Base-by-base conservation (phyloP, 306 rosid species). In the Trifolium repens region DNA sequence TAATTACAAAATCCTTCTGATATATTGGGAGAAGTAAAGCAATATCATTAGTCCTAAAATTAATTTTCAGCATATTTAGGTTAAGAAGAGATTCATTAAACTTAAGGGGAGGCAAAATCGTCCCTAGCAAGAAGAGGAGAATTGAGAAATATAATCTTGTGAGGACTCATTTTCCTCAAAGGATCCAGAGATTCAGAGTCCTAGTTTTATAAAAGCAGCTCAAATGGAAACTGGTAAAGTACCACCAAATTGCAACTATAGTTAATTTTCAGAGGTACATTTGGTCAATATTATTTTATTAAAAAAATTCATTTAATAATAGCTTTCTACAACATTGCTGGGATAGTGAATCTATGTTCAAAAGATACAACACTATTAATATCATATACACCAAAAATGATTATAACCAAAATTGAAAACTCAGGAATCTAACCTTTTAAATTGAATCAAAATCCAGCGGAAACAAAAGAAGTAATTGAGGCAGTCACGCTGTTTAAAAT, bases 401-500 rank as follows among this genome's bases (percentile, higher is more conserved):
- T 66, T 17, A 16, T 8, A 55, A 35, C 40, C 71, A 52, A 16
- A 5, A 35, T 14, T 53, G 74, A 16, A 74, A 44, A 61, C 24
- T 71, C 65, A 76, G 78, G 69, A 72, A 81, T 71, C 89, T 69
- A 35, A 96, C 99, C 99, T 92, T 89, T 96, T 96, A 79, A 96
- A 96, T 80, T 96, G 99, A 82, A 92, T 90, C 81, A 96, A 88
- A 82, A 92, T 74, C 99, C 99, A 96, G 75, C 99, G 99, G 83
- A 96, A 96, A 78, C 99, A 96, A 78, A 96, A 96, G 90, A 96
- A 96, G 80, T 90, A 96, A 81, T 96, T 96, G 84, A 96, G 83
- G 89, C 99, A 96, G 73, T 96, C 99, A 10, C 30, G 91, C 83
- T 92, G 93, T 82, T 88, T 84, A 78, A 96, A 96, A 86, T 96